Conservation (phyloP, 768 basidiomycete species). For the Exsudoporus frostii region DNA sequence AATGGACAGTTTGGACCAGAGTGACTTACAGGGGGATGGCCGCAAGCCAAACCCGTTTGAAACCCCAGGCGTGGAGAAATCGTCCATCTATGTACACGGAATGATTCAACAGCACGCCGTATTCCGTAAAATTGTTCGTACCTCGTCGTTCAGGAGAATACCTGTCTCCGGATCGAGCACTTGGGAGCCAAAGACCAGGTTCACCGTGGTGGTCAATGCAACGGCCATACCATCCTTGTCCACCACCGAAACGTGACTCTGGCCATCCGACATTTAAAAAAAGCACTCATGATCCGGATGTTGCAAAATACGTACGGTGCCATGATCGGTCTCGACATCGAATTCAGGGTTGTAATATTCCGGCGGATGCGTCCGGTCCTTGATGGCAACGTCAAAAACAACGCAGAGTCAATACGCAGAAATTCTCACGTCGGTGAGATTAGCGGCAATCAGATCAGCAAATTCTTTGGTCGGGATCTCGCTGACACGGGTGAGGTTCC, state of each 20-base stretch:
- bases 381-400: constrained; percentile 12
- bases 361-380: constrained; percentile 80
- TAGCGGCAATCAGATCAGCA: constrained; percentile 54
- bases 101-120: background rate
- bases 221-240: constrained; percentile 88
- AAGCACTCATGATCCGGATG: constrained; percentile 2
- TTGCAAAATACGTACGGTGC: constrained; percentile 48
- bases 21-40: constrained; percentile 70
- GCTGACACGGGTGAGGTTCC: constrained; percentile 51
- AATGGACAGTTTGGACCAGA: background rate
- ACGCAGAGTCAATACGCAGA: background rate
- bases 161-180: constrained; percentile 88
- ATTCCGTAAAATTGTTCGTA: constrained; percentile 17
- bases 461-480: constrained; percentile 70
- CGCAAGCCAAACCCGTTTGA: constrained; percentile 81
- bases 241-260: constrained; percentile 84
- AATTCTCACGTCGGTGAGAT: constrained; percentile 80
- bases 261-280: constrained; percentile 4
- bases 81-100: constrained; percentile 71
- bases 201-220: constrained; percentile 83
- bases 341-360: constrained; percentile 84
- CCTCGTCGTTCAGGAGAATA: constrained; percentile 87
- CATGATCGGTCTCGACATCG: constrained; percentile 78
- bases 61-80: constrained; percentile 84
- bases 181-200: constrained; percentile 83